Evolutionary conservation across 164 flowering plant genomes (phyloP).

Genomic region (Buxus sempervirens): DNA sequence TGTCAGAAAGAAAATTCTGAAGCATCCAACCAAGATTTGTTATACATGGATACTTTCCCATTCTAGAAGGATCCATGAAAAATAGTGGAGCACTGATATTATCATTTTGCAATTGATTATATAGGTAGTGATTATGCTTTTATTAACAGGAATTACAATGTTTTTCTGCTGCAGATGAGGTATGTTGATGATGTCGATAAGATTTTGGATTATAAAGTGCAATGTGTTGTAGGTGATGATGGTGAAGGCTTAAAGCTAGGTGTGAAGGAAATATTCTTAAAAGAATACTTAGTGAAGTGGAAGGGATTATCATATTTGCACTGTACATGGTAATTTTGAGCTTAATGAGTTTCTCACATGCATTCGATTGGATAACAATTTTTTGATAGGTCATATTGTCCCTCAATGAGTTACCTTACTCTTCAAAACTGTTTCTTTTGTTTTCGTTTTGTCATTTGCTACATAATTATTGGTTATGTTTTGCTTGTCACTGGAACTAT

Average conservation of each 20-base stretch:
- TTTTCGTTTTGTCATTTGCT: neutral
- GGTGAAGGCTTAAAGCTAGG: constrained; percentile 74
- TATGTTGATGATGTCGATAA: constrained; percentile 91
- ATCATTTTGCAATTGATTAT: neutral
- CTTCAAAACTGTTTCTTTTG: neutral
- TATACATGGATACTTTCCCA: too few species aligned
- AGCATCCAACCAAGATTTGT: too few species aligned
- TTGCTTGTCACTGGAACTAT: neutral
- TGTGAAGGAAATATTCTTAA: constrained; percentile 82
- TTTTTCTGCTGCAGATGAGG: constrained; percentile 59
- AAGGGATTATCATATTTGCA: constrained; percentile 94
- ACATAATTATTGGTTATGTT: neutral
- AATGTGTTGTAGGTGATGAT: constrained; percentile 75
- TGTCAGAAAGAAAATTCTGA: too few species aligned
- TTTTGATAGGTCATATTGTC: neutral
- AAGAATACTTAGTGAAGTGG: constrained; percentile 98
- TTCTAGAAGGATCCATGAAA: too few species aligned
- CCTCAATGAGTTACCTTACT: neutral
- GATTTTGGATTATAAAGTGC: constrained; percentile 89
- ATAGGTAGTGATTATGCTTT: neutral
- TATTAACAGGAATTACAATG: constrained; percentile 1
- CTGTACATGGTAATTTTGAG: constrained; percentile 75
- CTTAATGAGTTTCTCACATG: neutral
- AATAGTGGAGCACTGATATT: neutral
- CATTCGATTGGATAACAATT: neutral